A percentile compares a stretch with the other conserved stretches of the same genome.
Evolutionary conservation across 78 protist genomes (phyloP).

Genomic region (Cyanophora paradoxa): DNA sequence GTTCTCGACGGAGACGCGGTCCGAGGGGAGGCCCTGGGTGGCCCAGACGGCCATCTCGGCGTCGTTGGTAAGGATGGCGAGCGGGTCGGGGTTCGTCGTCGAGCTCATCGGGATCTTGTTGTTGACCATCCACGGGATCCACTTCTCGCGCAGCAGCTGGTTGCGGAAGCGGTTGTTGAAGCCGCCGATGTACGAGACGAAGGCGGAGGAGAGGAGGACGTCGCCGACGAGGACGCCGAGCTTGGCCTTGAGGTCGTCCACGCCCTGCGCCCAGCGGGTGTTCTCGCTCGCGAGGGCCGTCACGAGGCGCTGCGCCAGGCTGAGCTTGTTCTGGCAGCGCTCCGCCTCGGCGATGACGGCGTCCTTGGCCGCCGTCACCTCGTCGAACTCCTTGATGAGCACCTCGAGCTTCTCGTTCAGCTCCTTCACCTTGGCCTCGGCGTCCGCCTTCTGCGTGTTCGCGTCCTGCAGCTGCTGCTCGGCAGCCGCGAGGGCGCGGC

Average conservation of each 20-base stretch:
- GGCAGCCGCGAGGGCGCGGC: conserved; percentile 27
- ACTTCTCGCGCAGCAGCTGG: conserved; percentile 12
- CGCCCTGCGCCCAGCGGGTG: conserved; percentile 47
- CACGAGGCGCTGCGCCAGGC: conserved; percentile 62
- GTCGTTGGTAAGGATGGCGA: conserved; percentile 31
- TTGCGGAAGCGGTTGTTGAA: conserved; percentile 56
- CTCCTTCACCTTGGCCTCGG: conserved; percentile 14
- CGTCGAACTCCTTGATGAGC: conserved; percentile 34
- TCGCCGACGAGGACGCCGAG: conserved; percentile 53
- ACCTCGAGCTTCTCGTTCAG: conserved; percentile 44
- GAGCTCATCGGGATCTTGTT: background rate
- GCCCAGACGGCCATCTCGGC: conserved; percentile 72
- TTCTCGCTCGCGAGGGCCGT: conserved; percentile 57
- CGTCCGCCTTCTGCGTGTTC: conserved; percentile 38
- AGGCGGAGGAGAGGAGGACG: conserved; percentile 60
- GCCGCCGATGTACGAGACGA: conserved; percentile 65
- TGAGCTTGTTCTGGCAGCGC: conserved; percentile 42
- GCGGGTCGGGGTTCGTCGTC: conserved; percentile 21
- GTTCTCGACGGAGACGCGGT: conserved; percentile 77
- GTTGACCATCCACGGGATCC: conserved; percentile 26
- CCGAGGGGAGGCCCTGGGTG: conserved; percentile 78
- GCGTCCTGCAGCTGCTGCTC: conserved; percentile 38
- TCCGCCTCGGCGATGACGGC: conserved; percentile 48
- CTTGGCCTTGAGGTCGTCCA: conserved; percentile 3
- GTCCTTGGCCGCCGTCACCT: conserved; percentile 38